Conservation (phyloP, 2,329 filamentous ascomycete genomes). For the Botryotinia globosa region DNA sequence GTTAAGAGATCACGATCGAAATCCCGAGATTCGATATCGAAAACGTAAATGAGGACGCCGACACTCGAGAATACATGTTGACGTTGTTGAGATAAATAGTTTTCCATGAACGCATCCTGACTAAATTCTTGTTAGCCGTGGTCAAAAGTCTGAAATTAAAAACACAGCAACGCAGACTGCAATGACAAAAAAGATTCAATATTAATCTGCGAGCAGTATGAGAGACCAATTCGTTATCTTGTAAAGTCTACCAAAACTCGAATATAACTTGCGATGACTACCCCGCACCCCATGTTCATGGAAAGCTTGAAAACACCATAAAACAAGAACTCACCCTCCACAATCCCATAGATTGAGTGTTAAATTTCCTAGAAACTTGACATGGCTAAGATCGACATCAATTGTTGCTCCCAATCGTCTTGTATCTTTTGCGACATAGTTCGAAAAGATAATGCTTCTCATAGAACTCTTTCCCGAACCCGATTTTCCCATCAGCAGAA, state of each 20-base stretch:
- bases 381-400: conserved; percentile 96
- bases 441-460: conserved; percentile 98
- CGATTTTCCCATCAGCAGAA: conserved; percentile 89
- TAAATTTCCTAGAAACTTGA: conserved; percentile 97
- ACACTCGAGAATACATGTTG: conserved; percentile 96
- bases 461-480: conserved; percentile 98
- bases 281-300: conserved; percentile 1
- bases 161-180: neutral
- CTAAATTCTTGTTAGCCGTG: conserved; percentile 44
- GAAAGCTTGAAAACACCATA: neutral
- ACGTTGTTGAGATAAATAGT: conserved; percentile 93
- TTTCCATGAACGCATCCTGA: conserved; percentile 98
- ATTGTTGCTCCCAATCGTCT: conserved; percentile 91
- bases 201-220: neutral
- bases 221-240: neutral
- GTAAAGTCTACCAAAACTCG: conserved; percentile 1
- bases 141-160: neutral
- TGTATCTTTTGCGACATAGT: conserved; percentile 96
- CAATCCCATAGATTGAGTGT: conserved; percentile 99
- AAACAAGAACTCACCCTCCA: conserved; percentile 61
- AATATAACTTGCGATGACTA: neutral
- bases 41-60: conserved; percentile 97
- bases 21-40: conserved; percentile 95
- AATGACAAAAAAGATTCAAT: neutral
- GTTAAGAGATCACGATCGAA: conserved; percentile 90